Base-by-base conservation (phyloP, 306 rosid species). In the Sindora glabra region DNA sequence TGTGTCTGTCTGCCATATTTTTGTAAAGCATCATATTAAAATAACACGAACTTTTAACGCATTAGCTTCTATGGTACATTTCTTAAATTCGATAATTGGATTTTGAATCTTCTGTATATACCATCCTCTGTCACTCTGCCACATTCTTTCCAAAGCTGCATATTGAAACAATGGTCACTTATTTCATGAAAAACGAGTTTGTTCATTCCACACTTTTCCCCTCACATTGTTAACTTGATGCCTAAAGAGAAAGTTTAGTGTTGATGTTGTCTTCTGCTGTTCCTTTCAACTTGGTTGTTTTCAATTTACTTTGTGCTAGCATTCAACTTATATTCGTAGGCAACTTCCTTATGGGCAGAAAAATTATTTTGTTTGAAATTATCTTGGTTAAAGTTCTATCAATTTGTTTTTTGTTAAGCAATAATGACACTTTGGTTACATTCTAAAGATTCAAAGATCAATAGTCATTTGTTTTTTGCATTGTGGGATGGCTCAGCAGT, bases 61-160 rank as follows among this genome's bases (percentile, higher is more conserved):
- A 95, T 72, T 82, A 86, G 69, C 90, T 94, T 50, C 74, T 94
- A 67, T 75, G 99, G 99, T 94, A 80, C 65, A 84, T 73, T 9
- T 29, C 5, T 9, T 29, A 70, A 50, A 65, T 24, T 41, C 13
- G 14, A 45, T 59, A n/a, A 18, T 29, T 63, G 62, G 45, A 50
- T 40, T 17, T 52, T 47, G 19, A 56, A 58, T 69, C 22, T 32
- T 9, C n/a, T n/a, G n/a, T n/a, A n/a, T 59, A 62, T 19, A 40
- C 29, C 51, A n/a, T 76, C n/a, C 25, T 63, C 16, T 41, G 29
- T 65, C 18, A 56, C 5, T 19, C 16, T 19, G 19, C 38, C 62
- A 29, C 33, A 19, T 17, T 30, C 33, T n/a, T 67, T 40, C 62
- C 48, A 59, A 38, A 45, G 40, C 29, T 38, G 34, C 25, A 34